phyloP scores from a whole-genome alignment of 768 basidiomycete species.

The Cystobasidium onofrii region DNA sequence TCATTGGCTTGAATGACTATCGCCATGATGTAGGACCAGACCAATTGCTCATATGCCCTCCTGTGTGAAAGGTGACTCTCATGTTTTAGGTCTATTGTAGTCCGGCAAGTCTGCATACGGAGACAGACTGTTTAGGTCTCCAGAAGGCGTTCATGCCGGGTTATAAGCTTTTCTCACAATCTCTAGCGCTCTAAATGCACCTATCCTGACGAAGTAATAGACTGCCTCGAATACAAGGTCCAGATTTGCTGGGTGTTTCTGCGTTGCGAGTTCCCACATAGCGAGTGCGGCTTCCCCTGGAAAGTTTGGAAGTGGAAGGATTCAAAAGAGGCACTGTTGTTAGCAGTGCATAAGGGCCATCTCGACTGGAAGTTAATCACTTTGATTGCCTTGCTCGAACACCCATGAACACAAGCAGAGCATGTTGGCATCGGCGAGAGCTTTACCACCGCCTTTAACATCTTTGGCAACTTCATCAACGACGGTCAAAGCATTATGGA shows the following conservation, averaged over 20 bases:
- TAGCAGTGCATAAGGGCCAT: too few species aligned
- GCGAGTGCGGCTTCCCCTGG: neutral
- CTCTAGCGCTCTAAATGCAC: neutral
- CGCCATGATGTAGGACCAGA: neutral
- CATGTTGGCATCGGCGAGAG: neutral
- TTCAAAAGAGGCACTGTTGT: too few species aligned
- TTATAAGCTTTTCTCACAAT: neutral
- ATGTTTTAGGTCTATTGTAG: neutral
- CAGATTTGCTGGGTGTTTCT: neutral
- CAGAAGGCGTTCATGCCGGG: too few species aligned
- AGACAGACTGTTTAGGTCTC: too few species aligned
- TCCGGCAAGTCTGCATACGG: neutral
- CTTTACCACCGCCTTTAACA: conserved; percentile 17
- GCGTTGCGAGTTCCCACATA: neutral
- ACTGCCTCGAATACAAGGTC: neutral
- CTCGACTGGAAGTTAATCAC: neutral
- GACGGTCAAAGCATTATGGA: neutral
- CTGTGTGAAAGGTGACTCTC: neutral
- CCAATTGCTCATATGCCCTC: neutral
- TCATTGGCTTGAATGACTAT: neutral
- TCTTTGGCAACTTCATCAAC: neutral
- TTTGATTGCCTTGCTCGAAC: neutral
- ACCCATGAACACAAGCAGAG: conserved; percentile 14
- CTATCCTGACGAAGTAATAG: conserved; percentile 1
- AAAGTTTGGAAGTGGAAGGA: too few species aligned